A percentile compares a stretch with the other conserved stretches of the same genome.
Conservation (phyloP, 768 basidiomycete species). For the Russula sp. region DNA sequence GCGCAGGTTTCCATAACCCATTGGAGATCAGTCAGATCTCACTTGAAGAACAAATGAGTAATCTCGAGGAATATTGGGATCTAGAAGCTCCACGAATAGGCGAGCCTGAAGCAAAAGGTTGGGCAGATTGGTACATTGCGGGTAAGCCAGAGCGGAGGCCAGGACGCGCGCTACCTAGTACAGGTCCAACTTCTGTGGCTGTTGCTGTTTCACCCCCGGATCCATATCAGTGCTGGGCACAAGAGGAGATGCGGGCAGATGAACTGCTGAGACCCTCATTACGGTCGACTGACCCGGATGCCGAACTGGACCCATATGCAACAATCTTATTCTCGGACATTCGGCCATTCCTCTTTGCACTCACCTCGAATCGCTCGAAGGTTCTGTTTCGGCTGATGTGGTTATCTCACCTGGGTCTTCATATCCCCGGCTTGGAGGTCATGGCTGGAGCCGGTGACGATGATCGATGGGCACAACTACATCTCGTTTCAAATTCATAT, state of each 20-base stretch:
- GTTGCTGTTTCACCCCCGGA: slow-evolving; percentile 36
- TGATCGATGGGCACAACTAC: slow-evolving; percentile 56
- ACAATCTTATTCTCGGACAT: slow-evolving; percentile 71
- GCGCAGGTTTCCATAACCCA: slow-evolving; percentile 50
- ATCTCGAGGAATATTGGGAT: slow-evolving; percentile 81
- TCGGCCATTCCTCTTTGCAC: slow-evolving; percentile 41
- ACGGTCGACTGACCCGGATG: slow-evolving; percentile 44
- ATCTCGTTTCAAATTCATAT: slow-evolving; percentile 38
- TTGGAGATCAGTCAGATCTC: slow-evolving; percentile 36
- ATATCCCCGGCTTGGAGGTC: slow-evolving; percentile 57
- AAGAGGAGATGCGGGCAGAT: slow-evolving; percentile 48
- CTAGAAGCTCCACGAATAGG: slow-evolving; percentile 71
- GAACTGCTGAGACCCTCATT: slow-evolving; percentile 38
- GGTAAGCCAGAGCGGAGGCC: slow-evolving; percentile 31
- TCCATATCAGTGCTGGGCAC: slow-evolving; percentile 62
- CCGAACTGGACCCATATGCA: slow-evolving; percentile 59
- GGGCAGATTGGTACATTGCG: slow-evolving; percentile 53
- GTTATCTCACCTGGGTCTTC: slow-evolving; percentile 64
- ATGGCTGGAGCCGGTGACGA: slow-evolving; percentile 34
- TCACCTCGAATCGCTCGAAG: slow-evolving; percentile 41
- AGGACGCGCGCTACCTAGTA: slow-evolving; percentile 6
- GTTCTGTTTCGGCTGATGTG: slow-evolving; percentile 57
- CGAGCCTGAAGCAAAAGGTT: slow-evolving; percentile 58
- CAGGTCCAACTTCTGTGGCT: slow-evolving; percentile 4
- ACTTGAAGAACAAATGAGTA: slow-evolving; percentile 43